phyloP scores from a whole-genome alignment of 306 rosid genomes.

The Quercus parvula region DNA sequence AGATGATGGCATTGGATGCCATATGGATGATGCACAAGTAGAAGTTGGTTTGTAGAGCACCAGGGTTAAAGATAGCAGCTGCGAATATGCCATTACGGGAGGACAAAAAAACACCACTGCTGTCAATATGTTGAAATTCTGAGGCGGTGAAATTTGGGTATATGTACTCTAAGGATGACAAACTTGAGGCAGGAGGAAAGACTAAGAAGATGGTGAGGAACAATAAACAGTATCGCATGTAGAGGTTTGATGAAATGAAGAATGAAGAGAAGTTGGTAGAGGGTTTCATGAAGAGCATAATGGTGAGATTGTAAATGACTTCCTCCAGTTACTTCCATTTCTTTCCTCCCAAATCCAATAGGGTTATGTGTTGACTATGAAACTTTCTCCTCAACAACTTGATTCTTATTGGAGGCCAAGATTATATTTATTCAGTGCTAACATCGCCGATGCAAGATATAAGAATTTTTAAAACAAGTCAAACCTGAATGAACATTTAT shows the following conservation, averaged over 20 bases:
- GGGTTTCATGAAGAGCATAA: conserved; percentile 15
- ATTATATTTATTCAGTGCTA: conserved; percentile 26
- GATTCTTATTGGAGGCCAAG: conserved; percentile 35
- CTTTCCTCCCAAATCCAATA: conserved; percentile 11
- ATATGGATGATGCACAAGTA: conserved; percentile 70
- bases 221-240: conserved; percentile 48
- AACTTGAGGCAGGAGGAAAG: conserved; percentile 35
- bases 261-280: conserved; percentile 10
- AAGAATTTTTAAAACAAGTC: conserved; percentile 19
- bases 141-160: conserved; percentile 59
- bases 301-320: conserved; percentile 28
- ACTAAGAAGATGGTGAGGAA: conserved; percentile 32
- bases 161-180: conserved; percentile 40
- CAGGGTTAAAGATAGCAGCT: conserved; percentile 61
- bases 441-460: conserved; percentile 26
- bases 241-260: conserved; percentile 32
- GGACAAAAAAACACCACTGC: conserved; percentile 55
- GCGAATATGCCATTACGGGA: conserved; percentile 59
- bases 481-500: conserved; percentile 5
- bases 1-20: conserved; percentile 58
- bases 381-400: conserved; percentile 30
- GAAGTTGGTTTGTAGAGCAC: conserved; percentile 41
- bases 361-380: conserved; percentile 47
- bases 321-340: conserved; percentile 32
- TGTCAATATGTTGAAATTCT: conserved; percentile 39